A percentile compares a stretch with the other conserved stretches of the same genome.
Conservation (phyloP, 176 grass and related monocot species). For the Cymbopogon citratus region DNA sequence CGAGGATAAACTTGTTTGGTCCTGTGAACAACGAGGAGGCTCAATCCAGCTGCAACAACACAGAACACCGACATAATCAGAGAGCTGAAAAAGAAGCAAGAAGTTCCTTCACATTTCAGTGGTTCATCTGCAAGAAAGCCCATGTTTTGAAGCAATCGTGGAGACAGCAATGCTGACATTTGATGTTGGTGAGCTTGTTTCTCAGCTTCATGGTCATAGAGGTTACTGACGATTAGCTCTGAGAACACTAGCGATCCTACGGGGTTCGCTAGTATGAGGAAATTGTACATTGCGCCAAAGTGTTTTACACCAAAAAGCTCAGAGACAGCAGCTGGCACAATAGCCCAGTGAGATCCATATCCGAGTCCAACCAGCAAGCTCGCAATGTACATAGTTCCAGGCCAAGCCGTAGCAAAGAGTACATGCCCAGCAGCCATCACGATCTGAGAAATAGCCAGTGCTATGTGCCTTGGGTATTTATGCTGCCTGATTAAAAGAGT, state of each 20-base stretch:
- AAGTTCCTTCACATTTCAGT: constrained; percentile 53
- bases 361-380: constrained; percentile 65
- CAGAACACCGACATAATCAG: constrained; percentile 65
- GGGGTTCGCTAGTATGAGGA: constrained; percentile 61
- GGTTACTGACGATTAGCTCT: constrained; percentile 54
- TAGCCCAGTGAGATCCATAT: constrained; percentile 69
- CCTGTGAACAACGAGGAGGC: constrained; percentile 59
- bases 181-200: constrained; percentile 40
- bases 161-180: not conserved
- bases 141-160: not conserved
- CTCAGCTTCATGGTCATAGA: constrained; percentile 62
- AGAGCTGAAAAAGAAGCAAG: constrained; percentile 70
- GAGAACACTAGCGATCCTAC: constrained; percentile 62
- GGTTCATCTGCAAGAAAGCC: constrained; percentile 27
- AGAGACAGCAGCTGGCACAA: constrained; percentile 59
- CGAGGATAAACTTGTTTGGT: constrained; percentile 53
- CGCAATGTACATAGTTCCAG: constrained; percentile 70
- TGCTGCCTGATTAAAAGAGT: constrained; percentile 34
- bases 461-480: constrained; percentile 58
- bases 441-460: constrained; percentile 43
- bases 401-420: constrained; percentile 79
- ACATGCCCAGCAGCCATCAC: constrained; percentile 56
- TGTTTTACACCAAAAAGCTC: constrained; percentile 63
- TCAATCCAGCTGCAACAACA: constrained; percentile 42
- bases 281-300: constrained; percentile 80